Evolutionary conservation across 2,329 filamentous ascomycete species (phyloP).

Genomic region (Neonectria hederae): DNA sequence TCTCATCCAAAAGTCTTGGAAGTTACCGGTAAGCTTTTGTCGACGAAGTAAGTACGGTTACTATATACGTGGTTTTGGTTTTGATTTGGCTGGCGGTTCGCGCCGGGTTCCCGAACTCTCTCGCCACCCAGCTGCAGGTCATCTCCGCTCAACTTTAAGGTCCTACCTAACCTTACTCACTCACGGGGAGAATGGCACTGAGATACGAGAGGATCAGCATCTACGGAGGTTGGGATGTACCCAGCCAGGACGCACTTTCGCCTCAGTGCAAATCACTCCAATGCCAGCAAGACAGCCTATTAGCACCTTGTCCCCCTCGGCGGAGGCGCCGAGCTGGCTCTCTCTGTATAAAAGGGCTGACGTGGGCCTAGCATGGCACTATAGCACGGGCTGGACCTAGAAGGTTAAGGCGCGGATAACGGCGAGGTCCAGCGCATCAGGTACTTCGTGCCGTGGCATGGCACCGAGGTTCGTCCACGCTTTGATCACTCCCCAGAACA

Average conservation of each 20-base stretch:
- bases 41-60: too few species aligned
- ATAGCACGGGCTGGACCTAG: conserved; percentile 12
- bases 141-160: not conserved
- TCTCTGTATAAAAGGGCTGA: conserved; percentile 5
- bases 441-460: not conserved
- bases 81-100: conserved; percentile 9
- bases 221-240: not conserved
- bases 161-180: not conserved
- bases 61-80: conserved; percentile 9
- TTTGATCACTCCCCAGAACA: not conserved
- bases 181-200: not conserved
- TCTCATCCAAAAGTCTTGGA: not conserved
- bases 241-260: not conserved
- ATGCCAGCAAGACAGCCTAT: conserved; percentile 2
- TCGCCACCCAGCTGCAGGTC: not conserved
- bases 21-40: not conserved
- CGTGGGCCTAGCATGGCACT: conserved; percentile 9
- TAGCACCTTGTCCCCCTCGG: not conserved
- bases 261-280: conserved; percentile 7
- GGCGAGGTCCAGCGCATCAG: conserved; percentile 13
- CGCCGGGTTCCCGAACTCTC: conserved; percentile 8
- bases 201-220: conserved; percentile 1
- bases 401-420: conserved; percentile 19
- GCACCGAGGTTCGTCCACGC: conserved; percentile 4
- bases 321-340: conserved; percentile 20